phyloP scores from a whole-genome alignment of 1,284 basidiomycete species.

The Puccinia triticina region DNA sequence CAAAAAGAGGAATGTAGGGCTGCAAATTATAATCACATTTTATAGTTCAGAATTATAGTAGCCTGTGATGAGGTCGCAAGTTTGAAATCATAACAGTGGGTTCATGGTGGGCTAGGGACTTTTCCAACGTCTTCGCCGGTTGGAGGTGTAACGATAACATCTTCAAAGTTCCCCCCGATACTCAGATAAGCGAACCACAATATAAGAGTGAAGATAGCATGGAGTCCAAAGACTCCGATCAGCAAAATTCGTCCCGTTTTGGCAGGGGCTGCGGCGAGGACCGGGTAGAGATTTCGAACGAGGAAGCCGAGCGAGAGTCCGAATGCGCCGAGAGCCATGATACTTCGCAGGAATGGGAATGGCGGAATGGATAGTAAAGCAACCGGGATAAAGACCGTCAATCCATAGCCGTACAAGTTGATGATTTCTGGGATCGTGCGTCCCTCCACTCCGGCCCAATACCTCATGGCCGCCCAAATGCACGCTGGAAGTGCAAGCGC shows the following conservation, averaged over 20 bases:
- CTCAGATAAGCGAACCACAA: constrained; percentile 57
- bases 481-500: constrained; percentile 76
- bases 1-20: too few species aligned
- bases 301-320: constrained; percentile 78
- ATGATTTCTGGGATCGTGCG: constrained; percentile 77
- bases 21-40: too few species aligned
- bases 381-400: constrained; percentile 66
- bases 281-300: constrained; percentile 80
- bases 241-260: constrained; percentile 80
- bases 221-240: constrained; percentile 61
- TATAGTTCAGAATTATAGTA: background rate
- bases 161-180: constrained; percentile 52
- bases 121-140: constrained; percentile 36
- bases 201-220: constrained; percentile 55
- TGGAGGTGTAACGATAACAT: constrained; percentile 12
- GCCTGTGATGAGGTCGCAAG: background rate
- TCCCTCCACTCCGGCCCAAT: constrained; percentile 78
- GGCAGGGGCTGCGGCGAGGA: constrained; percentile 78
- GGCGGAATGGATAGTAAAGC: constrained; percentile 56
- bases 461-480: constrained; percentile 74
- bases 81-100: background rate
- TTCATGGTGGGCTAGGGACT: constrained; percentile 33
- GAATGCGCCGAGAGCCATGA: constrained; percentile 66
- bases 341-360: constrained; percentile 53
- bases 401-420: constrained; percentile 64